phyloP scores from a whole-genome alignment of 2,329 filamentous ascomycete genomes.

The Diaporthe aspalathi region DNA sequence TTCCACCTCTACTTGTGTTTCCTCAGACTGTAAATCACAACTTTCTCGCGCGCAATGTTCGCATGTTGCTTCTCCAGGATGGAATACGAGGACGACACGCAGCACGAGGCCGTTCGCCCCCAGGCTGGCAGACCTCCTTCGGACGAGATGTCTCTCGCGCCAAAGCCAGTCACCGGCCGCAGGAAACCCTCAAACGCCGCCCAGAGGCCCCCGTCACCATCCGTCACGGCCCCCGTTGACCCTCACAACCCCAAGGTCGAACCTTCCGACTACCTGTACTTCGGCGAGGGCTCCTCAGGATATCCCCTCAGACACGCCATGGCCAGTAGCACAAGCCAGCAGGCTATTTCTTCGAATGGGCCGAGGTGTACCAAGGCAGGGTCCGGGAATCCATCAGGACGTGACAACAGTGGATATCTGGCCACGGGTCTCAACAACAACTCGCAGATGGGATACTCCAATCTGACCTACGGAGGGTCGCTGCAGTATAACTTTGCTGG shows the following conservation, averaged over 20 bases:
- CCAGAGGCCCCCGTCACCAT: not conserved
- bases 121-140: not conserved
- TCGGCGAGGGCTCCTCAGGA: slow-evolving; percentile 47
- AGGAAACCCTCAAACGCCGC: slow-evolving; percentile 32
- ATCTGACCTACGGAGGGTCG: slow-evolving; percentile 40
- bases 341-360: not conserved
- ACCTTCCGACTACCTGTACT: slow-evolving; percentile 43
- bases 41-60: not conserved
- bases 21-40: not conserved
- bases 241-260: not conserved
- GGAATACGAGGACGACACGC: not conserved
- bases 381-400: slow-evolving; percentile 28
- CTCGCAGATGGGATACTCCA: slow-evolving; percentile 36
- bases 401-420: slow-evolving; percentile 40
- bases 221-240: not conserved
- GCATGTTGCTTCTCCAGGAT: slow-evolving; percentile 18
- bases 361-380: not conserved
- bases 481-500: slow-evolving; percentile 39
- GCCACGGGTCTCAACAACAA: slow-evolving; percentile 36
- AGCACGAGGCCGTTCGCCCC: not conserved
- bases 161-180: slow-evolving; percentile 27
- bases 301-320: slow-evolving; percentile 44
- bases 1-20: not conserved
- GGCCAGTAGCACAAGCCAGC: not conserved
- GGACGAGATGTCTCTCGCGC: slow-evolving; percentile 11